These are phyloP conservation scores for Pneumocystis wakefieldiae DNA, from an alignment of 1,139 yeast genomes.

Conservation along the genomic window DNA sequence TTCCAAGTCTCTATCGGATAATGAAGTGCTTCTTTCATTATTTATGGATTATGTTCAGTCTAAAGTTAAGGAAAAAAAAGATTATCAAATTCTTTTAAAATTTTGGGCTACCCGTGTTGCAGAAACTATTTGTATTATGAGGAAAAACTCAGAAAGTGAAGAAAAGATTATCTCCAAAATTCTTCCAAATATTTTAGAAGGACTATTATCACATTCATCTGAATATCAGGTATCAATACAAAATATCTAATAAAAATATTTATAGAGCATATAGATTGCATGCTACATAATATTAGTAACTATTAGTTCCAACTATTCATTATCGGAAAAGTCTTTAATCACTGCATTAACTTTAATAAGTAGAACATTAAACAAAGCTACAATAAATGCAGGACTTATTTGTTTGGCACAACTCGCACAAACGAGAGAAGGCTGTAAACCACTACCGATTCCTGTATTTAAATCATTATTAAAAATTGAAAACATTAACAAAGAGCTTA, in stretches of 20 bases:
- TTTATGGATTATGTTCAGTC: slow-evolving; percentile 46
- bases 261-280: slow-evolving; percentile 31
- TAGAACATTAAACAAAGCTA: slow-evolving; percentile 27
- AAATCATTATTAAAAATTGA: slow-evolving; percentile 8
- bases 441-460: slow-evolving; percentile 5
- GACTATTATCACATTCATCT: slow-evolving; percentile 23
- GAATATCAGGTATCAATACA: slow-evolving; percentile 38
- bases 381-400: slow-evolving; percentile 25
- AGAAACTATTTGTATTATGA: slow-evolving; percentile 42
- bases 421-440: slow-evolving; percentile 6
- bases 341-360: slow-evolving; percentile 62
- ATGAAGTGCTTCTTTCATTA: slow-evolving; percentile 49
- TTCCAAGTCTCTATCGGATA: slow-evolving; percentile 48
- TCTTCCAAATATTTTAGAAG: slow-evolving; percentile 32
- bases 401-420: slow-evolving; percentile 25
- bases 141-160: slow-evolving; percentile 22
- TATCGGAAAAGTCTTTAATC: slow-evolving; percentile 44
- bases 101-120: slow-evolving; percentile 68
- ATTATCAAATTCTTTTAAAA: slow-evolving; percentile 53
- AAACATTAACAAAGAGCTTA: slow-evolving; percentile 11
- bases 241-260: neutral
- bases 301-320: slow-evolving; percentile 53
- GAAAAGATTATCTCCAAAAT: slow-evolving; percentile 29
- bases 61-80: slow-evolving; percentile 30
- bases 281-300: slow-evolving; percentile 74